Base-by-base conservation (phyloP, 257 asterid genomes). In the Verbascum thapsus region DNA sequence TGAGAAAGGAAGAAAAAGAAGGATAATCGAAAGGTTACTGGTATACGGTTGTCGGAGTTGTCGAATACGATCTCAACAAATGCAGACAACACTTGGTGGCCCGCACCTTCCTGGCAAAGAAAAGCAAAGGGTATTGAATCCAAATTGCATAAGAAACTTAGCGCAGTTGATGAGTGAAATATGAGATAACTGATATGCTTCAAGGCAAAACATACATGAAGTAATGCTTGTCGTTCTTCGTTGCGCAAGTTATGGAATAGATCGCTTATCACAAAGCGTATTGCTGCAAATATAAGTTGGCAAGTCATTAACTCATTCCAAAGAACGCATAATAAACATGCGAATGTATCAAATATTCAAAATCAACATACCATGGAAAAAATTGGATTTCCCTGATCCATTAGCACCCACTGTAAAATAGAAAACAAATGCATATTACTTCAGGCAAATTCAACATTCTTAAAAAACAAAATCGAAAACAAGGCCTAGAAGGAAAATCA, bases 51-150 rank as follows among this genome's bases (percentile, higher is more conserved):
- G 83, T 94, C 99, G 20, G 94, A 77, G 85, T 94, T 94, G 72
- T 90, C 96, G 64, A 94, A 94, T 63, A 94, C 96, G 57, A 94
- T 94, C 91, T 94, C 99, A 74, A 90, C 99, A 82, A 94, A 94
- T 15, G 99, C 99, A 53, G 97, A 87, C 71, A 83, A 63, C 66
- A 94, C 82, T 68, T 85, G 97, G 76, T 89, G 97, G 23, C 99
- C 99, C 19, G 96, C 91, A 68, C 99, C 99, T 87, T 94, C 99
- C 99, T 94, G 85, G 30, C 38, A 56, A 53, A 45, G 26, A 72
- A 51, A 80, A 61, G 47, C 10, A 70, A 53, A 40, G 47, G 44
- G 9, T 52, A 38, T 38, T 63, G 30, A 48, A 53, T 42, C 40
- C 39, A 67, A 64, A 49, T 10, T 32, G 42, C 34, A 20, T 30